phyloP scores from a whole-genome alignment of 352 stramenopile genomes.

The Phytophthora parvispora region DNA sequence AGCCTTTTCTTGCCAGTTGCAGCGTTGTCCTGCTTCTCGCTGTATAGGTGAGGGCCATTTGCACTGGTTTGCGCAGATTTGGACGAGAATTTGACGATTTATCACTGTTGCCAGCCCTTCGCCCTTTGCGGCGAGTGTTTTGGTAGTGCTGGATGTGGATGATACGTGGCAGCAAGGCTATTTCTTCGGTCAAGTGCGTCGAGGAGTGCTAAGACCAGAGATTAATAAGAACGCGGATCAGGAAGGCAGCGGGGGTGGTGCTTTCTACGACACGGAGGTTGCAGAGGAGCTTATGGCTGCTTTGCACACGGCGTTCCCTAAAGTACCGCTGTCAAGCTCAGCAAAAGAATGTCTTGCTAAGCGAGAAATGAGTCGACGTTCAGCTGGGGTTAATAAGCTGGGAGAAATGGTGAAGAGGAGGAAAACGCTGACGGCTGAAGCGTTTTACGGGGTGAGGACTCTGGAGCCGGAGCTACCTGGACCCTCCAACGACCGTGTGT shows the following conservation, averaged over 20 bases:
- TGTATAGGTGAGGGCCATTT: slow-evolving; percentile 56
- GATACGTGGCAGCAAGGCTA: slow-evolving; percentile 58
- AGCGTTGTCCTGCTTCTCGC: slow-evolving; percentile 42
- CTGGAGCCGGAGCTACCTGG: background rate
- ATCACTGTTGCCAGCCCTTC: slow-evolving; percentile 46
- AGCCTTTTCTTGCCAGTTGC: slow-evolving; percentile 44
- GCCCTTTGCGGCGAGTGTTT: slow-evolving; percentile 58
- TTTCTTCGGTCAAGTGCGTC: slow-evolving; percentile 51
- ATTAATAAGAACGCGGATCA: background rate
- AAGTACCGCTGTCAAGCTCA: slow-evolving; percentile 48
- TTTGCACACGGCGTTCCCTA: slow-evolving; percentile 58
- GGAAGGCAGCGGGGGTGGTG: background rate
- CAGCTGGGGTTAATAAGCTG: slow-evolving; percentile 5
- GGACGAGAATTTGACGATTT: background rate
- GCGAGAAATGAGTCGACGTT: slow-evolving; percentile 2
- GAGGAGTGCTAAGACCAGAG: background rate
- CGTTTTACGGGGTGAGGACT: slow-evolving; percentile 40
- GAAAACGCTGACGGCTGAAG: slow-evolving; percentile 41
- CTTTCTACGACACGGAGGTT: slow-evolving; percentile 36
- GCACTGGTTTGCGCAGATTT: background rate
- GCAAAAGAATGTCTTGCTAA: slow-evolving; percentile 51
- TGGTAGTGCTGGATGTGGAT: slow-evolving; percentile 59
- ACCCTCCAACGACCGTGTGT: background rate
- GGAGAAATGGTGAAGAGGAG: slow-evolving; percentile 32
- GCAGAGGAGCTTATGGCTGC: slow-evolving; percentile 47